Conservation (phyloP, 495 filamentous ascomycete species). For the Tuber aestivum region DNA sequence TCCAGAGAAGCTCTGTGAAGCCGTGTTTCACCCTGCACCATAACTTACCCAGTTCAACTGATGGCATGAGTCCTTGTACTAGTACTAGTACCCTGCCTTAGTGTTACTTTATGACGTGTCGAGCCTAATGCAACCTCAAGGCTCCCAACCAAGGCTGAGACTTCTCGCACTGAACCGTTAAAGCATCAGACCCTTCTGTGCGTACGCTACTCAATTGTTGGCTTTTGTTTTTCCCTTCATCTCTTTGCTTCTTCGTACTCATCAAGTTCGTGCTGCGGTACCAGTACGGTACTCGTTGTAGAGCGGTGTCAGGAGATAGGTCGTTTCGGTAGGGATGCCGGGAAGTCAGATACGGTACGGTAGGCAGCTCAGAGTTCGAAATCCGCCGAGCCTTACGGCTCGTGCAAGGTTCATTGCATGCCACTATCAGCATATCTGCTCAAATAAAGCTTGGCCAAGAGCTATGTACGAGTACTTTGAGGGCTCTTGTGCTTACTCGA, state of each 20-base stretch:
- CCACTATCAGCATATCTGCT: no score
- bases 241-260: not conserved
- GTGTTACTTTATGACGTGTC: not conserved
- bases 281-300: no score
- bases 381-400: no score
- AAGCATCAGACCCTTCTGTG: not conserved
- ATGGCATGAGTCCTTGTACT: not conserved
- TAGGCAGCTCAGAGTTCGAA: no score
- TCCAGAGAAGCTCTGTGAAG: not conserved
- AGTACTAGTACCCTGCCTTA: not conserved
- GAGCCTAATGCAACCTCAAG: not conserved
- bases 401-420: no score
- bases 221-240: not conserved
- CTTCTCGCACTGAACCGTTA: not conserved
- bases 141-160: not conserved
- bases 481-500: no score
- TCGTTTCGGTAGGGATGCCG: no score
- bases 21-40: not conserved
- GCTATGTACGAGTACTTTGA: no score
- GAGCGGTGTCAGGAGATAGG: no score
- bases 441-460: no score
- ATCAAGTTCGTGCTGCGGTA: not conserved
- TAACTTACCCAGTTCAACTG: not conserved
- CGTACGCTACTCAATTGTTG: not conserved
- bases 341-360: no score